These are phyloP conservation scores for Gossypium davidsonii DNA, from an alignment of 441 rosid genomes.

Conservation along the genomic window DNA sequence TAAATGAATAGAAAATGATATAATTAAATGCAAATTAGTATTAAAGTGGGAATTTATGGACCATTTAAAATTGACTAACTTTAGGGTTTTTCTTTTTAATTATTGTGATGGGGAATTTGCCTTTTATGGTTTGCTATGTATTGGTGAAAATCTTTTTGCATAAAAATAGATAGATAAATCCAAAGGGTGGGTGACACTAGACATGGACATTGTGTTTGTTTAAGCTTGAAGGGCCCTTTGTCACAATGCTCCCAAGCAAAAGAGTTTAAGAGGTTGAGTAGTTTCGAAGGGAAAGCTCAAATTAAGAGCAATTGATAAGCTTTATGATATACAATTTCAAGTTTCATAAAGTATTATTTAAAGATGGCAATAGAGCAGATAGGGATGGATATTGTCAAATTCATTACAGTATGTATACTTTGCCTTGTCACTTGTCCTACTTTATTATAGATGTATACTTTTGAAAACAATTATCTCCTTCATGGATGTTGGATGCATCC, in stretches of 20 bases:
- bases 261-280: slow-evolving; percentile 7
- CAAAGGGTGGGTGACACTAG: slow-evolving; percentile 16
- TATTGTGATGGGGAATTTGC: neutral
- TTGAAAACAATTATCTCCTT: too few relatives aligned
- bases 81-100: neutral
- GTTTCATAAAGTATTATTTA: neutral
- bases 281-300: slow-evolving; percentile 13
- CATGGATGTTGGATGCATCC: too few relatives aligned
- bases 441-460: too few relatives aligned
- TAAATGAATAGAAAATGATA: neutral
- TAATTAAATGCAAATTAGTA: slow-evolving; percentile 10
- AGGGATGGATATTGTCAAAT: too few relatives aligned
- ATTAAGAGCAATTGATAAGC: neutral
- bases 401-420: too few relatives aligned
- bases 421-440: too few relatives aligned
- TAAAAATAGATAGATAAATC: neutral
- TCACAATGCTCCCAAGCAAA: slow-evolving; percentile 38
- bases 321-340: neutral
- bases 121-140: slow-evolving; percentile 17
- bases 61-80: neutral
- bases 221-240: slow-evolving; percentile 26
- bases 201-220: slow-evolving; percentile 20
- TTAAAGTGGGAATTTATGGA: neutral
- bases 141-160: neutral
- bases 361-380: too few relatives aligned